These are phyloP conservation scores for Lithocarpus polystachyus DNA, from an alignment of 306 rosid genomes.

Conservation along the genomic window DNA sequence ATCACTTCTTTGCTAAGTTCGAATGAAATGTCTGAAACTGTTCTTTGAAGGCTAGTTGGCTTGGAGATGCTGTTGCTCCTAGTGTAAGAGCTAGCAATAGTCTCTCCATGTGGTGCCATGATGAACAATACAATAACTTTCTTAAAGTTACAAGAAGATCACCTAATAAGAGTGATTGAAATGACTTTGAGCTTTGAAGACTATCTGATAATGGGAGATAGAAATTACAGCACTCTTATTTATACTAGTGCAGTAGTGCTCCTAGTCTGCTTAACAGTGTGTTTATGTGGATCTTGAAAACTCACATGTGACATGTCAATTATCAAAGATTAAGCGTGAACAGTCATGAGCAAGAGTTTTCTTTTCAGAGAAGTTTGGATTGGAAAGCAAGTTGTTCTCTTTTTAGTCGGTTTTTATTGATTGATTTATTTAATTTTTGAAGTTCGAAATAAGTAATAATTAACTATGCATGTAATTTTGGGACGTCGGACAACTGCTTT, in stretches of 20 bases:
- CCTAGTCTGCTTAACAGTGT: background rate
- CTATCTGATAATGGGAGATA: slow-evolving; percentile 13
- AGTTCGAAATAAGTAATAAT: too few species aligned
- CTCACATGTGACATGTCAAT: slow-evolving; percentile 41
- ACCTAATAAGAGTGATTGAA: background rate
- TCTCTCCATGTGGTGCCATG: slow-evolving; percentile 89
- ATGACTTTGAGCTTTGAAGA: background rate
- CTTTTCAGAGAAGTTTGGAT: slow-evolving; percentile 37
- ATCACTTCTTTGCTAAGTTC: slow-evolving; percentile 52
- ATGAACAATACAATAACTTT: background rate
- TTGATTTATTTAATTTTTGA: too few species aligned
- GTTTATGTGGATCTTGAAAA: slow-evolving; percentile 49
- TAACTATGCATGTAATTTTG: slow-evolving; percentile 12
- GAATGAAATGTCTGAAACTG: slow-evolving; percentile 70
- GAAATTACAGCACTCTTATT: slow-evolving; percentile 27
- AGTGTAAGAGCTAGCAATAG: slow-evolving; percentile 25
- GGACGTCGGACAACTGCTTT: too few species aligned
- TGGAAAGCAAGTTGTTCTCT: slow-evolving; percentile 30
- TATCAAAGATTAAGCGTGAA: slow-evolving; percentile 25
- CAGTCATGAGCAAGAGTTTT: slow-evolving; percentile 54
- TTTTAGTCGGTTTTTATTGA: slow-evolving; percentile 32
- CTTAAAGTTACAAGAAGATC: background rate
- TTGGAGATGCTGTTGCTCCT: slow-evolving; percentile 37
- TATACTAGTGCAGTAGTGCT: slow-evolving; percentile 32
- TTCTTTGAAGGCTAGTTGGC: slow-evolving; percentile 61